A percentile compares a stretch with the other conserved stretches of the same genome.
Conservation (phyloP, 106 monocot genomes). For the Platanthera guangdongensis region DNA sequence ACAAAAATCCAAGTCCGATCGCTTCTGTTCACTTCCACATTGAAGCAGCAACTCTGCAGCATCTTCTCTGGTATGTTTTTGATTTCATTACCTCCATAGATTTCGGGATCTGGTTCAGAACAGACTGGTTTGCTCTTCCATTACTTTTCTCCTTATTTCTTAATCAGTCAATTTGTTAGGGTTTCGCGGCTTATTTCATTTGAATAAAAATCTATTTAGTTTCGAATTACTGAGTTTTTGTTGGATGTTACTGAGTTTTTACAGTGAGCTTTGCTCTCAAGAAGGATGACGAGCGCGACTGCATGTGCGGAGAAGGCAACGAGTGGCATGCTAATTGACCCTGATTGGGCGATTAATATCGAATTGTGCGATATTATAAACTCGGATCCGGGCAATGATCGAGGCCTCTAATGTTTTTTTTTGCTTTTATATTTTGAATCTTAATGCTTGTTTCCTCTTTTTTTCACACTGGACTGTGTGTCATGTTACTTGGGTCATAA, state of each 20-base stretch:
- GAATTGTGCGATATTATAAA: slow-evolving; percentile 92
- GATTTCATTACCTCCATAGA: neutral
- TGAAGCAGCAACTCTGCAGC: neutral
- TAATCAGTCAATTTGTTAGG: neutral
- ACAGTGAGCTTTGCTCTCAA: neutral
- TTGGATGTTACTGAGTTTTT: neutral
- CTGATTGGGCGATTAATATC: slow-evolving; percentile 90
- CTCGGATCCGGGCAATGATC: slow-evolving; percentile 56
- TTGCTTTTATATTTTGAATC: neutral
- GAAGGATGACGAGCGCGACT: slow-evolving; percentile 32
- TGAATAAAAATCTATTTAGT: neutral
- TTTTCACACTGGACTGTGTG: neutral
- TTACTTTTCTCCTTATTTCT: neutral
- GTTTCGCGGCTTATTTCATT: neutral
- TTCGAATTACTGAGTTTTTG: neutral
- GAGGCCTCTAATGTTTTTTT: neutral
- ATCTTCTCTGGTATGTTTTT: neutral
- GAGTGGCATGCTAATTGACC: slow-evolving; percentile 80
- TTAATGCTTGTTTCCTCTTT: neutral
- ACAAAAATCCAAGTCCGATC: neutral
- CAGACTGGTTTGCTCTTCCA: neutral
- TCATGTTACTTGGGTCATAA: neutral
- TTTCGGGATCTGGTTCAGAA: neutral
- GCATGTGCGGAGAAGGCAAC: slow-evolving; percentile 80
- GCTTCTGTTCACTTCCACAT: neutral